Percentiles rank a stretch among this genome's conserved stretches.
phyloP scores from a whole-genome alignment of 768 basidiomycete species.

The Macrolepiota fuliginosa region DNA sequence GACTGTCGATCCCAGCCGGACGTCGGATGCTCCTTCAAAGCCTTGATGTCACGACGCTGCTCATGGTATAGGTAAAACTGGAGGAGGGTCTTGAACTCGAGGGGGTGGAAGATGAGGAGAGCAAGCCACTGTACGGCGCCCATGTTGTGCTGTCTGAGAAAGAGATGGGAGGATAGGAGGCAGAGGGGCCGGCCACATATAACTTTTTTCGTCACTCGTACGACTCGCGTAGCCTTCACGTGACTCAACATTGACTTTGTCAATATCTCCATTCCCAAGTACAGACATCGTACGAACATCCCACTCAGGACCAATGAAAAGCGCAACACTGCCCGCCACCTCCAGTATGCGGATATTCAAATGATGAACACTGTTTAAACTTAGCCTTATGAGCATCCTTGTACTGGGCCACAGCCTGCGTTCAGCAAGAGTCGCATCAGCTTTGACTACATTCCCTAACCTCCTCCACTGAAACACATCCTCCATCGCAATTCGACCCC shows the following conservation, averaged over 20 bases:
- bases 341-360: no score
- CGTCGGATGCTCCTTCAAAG: constrained; percentile 65
- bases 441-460: no score
- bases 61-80: constrained; percentile 86
- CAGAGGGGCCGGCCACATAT: not conserved
- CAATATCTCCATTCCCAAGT: no score
- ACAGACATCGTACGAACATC: no score
- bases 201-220: constrained; percentile 14
- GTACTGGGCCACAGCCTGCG: no score
- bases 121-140: constrained; percentile 57
- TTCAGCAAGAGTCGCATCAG: no score
- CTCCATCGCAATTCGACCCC: not conserved
- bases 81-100: constrained; percentile 79
- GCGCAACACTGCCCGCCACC: no score
- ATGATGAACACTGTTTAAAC: no score
- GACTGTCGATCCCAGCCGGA: constrained; percentile 84
- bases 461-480: no score
- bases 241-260: not conserved
- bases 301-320: no score
- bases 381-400: no score
- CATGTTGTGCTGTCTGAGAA: constrained; percentile 34
- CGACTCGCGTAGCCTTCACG: constrained; percentile 13
- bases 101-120: constrained; percentile 73
- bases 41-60: constrained; percentile 77
- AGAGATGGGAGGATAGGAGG: not conserved